phyloP scores from a whole-genome alignment of 768 basidiomycete genomes.

The Hemileccinum rubropunctum region DNA sequence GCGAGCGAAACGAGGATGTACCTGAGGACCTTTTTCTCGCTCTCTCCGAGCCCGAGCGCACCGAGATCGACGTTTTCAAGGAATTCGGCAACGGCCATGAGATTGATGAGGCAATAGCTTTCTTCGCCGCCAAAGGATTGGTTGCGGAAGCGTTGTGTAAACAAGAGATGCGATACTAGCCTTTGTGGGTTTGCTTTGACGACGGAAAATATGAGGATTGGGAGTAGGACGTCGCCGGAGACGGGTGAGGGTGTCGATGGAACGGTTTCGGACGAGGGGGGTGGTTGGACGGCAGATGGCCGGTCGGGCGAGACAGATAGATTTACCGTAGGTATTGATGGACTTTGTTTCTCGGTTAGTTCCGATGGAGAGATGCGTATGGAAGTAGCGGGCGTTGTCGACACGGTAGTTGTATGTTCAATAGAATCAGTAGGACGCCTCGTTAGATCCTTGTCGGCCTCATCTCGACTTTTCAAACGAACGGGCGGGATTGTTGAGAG shows the following conservation, averaged over 20 bases:
- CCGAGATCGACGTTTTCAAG: slow-evolving; percentile 91
- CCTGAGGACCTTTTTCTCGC: slow-evolving; percentile 57
- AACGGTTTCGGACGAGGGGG: slow-evolving; percentile 10
- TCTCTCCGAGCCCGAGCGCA: slow-evolving; percentile 60
- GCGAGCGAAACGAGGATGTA: slow-evolving; percentile 22
- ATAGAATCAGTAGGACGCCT: not conserved
- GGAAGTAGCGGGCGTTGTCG: slow-evolving; percentile 5
- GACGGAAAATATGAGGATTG: slow-evolving; percentile 90
- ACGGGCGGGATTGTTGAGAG: slow-evolving; percentile 73
- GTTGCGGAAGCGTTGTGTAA: slow-evolving; percentile 33
- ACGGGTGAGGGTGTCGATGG: slow-evolving; percentile 45
- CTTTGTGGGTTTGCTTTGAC: slow-evolving; percentile 89
- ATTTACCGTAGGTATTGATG: slow-evolving; percentile 5
- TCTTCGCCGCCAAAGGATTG: slow-evolving; percentile 57
- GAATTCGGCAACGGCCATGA: slow-evolving; percentile 95
- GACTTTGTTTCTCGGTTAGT: not conserved
- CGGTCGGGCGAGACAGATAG: slow-evolving; percentile 5
- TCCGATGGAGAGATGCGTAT: not conserved
- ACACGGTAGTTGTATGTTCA: not conserved
- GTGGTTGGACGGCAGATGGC: not conserved
- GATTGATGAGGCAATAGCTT: slow-evolving; percentile 89
- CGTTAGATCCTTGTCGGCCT: not conserved
- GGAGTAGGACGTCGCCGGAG: slow-evolving; percentile 88
- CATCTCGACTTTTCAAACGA: slow-evolving; percentile 64
- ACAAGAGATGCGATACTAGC: slow-evolving; percentile 54